These are phyloP conservation scores for Sanghuangporus weigelae DNA, from an alignment of 1,284 basidiomycete genomes.

Conservation along the genomic window DNA sequence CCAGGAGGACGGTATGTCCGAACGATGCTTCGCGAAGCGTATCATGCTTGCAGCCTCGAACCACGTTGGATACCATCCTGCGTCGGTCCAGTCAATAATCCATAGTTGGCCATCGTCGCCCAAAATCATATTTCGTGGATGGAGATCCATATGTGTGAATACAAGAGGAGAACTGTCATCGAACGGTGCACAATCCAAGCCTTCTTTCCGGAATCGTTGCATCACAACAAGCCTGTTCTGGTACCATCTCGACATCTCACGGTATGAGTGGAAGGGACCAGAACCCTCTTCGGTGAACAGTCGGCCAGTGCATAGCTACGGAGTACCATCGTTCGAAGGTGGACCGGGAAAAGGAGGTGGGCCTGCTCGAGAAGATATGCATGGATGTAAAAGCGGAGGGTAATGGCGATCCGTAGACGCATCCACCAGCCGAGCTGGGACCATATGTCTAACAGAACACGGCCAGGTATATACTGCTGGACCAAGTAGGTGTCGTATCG, in stretches of 20 bases:
- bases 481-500: not conserved
- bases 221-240: not conserved
- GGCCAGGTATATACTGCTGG: not conserved
- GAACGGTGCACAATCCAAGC: slow-evolving; percentile 14
- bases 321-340: not conserved
- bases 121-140: slow-evolving; percentile 25
- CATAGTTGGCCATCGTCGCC: slow-evolving; percentile 25
- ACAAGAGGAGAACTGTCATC: slow-evolving; percentile 26
- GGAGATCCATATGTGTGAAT: slow-evolving; percentile 26
- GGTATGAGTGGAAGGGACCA: not conserved
- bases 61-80: slow-evolving; percentile 29
- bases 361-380: not conserved
- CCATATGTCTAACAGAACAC: not conserved
- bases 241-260: not conserved
- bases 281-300: not conserved
- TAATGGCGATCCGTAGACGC: not conserved
- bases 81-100: slow-evolving; percentile 27
- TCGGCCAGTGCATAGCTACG: not conserved
- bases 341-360: not conserved
- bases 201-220: not conserved
- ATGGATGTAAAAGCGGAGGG: not conserved
- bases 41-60: slow-evolving; percentile 23
- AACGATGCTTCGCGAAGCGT: not conserved
- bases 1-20: not conserved
- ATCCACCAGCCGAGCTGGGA: not conserved